phyloP scores from a whole-genome alignment of 1,284 basidiomycete genomes.

The Ganoderma leucocontextum region DNA sequence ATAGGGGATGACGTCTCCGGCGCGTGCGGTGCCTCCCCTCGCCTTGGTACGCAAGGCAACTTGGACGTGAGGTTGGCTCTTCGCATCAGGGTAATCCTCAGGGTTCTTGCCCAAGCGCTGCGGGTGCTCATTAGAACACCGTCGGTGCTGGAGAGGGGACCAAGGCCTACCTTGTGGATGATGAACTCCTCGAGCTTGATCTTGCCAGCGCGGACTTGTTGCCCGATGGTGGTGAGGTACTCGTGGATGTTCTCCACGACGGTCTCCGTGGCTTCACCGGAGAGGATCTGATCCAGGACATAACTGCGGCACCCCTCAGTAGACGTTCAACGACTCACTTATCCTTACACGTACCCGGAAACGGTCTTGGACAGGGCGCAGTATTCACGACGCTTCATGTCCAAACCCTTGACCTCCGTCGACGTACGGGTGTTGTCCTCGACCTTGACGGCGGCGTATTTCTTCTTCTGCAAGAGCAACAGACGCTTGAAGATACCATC shows the following conservation, averaged over 20 bases:
- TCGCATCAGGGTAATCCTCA: conserved; percentile 95
- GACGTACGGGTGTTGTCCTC: conserved; percentile 80
- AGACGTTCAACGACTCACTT: not conserved
- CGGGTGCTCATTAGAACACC: not conserved
- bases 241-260: conserved; percentile 95
- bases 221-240: conserved; percentile 80
- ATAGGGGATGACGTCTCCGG: conserved; percentile 96
- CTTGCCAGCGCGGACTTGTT: conserved; percentile 80
- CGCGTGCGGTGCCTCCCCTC: conserved; percentile 81
- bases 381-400: conserved; percentile 99
- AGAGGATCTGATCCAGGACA: conserved; percentile 90
- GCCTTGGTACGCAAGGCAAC: conserved; percentile 94
- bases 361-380: conserved; percentile 92
- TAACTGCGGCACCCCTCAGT: conserved; percentile 58
- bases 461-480: conserved; percentile 97
- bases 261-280: conserved; percentile 89
- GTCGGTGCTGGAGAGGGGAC: not conserved
- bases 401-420: conserved; percentile 95
- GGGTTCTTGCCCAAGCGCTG: conserved; percentile 94
- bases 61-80: conserved; percentile 96
- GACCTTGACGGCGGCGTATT: conserved; percentile 97
- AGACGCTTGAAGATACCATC: conserved; percentile 95
- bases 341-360: conserved; percentile 73
- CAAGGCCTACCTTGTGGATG: conserved; percentile 80
- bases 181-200: conserved; percentile 93